These are phyloP conservation scores for Fusarium drepaniforme DNA, from an alignment of 2,329 filamentous ascomycete genomes.

Conservation along the genomic window DNA sequence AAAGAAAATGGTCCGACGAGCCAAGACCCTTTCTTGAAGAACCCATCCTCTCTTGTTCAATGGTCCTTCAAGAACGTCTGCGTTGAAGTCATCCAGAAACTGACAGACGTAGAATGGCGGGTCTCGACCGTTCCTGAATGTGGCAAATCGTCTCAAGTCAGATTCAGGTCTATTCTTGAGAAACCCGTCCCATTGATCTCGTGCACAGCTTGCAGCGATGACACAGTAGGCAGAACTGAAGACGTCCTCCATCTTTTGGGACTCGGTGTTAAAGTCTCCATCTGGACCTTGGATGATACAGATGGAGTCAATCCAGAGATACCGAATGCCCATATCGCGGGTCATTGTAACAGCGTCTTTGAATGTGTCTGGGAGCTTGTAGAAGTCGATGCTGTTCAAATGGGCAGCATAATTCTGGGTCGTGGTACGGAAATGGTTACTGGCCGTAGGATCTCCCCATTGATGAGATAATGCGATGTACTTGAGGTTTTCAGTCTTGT, in stretches of 20 bases:
- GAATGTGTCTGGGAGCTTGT: conserved; percentile 14
- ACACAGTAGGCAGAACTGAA: conserved; percentile 38
- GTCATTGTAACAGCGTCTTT: conserved; percentile 16
- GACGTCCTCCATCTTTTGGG: conserved; percentile 15
- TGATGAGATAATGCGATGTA: conserved; percentile 12
- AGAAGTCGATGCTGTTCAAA: background rate
- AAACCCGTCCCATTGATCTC: conserved; percentile 1
- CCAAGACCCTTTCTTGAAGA: conserved; percentile 10
- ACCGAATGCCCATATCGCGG: conserved; percentile 10
- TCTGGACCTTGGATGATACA: conserved; percentile 26
- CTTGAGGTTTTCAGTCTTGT: background rate
- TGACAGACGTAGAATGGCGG: background rate
- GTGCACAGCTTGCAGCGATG: background rate
- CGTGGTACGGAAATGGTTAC: conserved; percentile 4
- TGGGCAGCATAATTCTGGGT: background rate
- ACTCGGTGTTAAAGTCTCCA: conserved; percentile 20
- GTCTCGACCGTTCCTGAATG: background rate
- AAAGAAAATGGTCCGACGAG: conserved; percentile 7
- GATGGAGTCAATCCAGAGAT: conserved; percentile 31
- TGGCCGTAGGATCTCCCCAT: conserved; percentile 4
- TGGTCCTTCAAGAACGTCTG: background rate
- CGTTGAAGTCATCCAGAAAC: conserved; percentile 10
- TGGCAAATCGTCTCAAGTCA: background rate
- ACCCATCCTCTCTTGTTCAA: conserved; percentile 10
- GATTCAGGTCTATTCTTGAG: background rate